Base-by-base conservation (phyloP, 352 stramenopile genomes). In the Phytopythium boreale region DNA sequence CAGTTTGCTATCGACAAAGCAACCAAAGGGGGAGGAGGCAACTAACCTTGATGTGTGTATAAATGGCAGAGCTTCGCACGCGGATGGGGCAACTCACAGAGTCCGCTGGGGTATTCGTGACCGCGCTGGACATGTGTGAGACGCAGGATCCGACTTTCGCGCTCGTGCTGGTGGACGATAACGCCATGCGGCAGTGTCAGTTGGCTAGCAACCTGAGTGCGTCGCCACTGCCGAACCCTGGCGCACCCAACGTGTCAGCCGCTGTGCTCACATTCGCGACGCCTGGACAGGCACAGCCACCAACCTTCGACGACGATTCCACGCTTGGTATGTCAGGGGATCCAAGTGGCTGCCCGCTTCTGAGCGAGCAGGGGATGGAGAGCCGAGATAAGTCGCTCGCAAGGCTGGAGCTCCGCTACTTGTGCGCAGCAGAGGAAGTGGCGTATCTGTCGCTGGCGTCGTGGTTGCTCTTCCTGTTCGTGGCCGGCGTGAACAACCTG, bases 401-500 rank as follows among this genome's bases (percentile, higher is more conserved):
- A 11, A 69, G 61, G 19, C 47, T 90, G 22, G 64, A 89, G 20
- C 70, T 75, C 26, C 58, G 24, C 2, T 77, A 88, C 14, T 57
- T 71, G 6, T 92, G 84, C 53, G 70, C 74, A 24, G 67, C 79
- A 19, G 84, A 92, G 61, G 75, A 80, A 49, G 69, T 67, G n/a
- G 56, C 90, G 27, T 92, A 92, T 59, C 66, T 92, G 57, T 74
- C 67, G 11, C 29, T 76, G 50, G 62, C 80, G 22, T 88, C 76
- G 24, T 92, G 82, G 82, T 89, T 82, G 84, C 70, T 90, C 14
- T 36, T 89, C 19, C 31, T 81, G 11, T 67, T 87, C n/a, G 44
- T 89, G 11, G 71, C 76, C 41, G 29, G 80, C 2, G 65, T 70
- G 22, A 81, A 76, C 59, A 77, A 81, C 9, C 81, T 90, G 24